These are phyloP conservation scores for Moesziomyces antarcticus DNA, from an alignment of 1,284 basidiomycete genomes.

Conservation along the genomic window DNA sequence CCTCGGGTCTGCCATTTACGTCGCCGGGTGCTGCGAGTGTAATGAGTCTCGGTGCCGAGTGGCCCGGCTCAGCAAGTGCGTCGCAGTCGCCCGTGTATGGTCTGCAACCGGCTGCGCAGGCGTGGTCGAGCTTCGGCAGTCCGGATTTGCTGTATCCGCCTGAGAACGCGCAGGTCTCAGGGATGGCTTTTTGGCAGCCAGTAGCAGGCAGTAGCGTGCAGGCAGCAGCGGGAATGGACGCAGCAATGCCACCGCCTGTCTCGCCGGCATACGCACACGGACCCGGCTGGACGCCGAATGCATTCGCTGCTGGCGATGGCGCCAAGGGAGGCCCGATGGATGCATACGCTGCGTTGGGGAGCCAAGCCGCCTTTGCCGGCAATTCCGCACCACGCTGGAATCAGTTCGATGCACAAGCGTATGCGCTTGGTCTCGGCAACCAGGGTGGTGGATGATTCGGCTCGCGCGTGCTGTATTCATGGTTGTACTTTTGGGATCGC, in stretches of 20 bases:
- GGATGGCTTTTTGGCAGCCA: not conserved
- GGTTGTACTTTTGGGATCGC: too few relatives aligned
- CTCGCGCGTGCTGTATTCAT: too few relatives aligned
- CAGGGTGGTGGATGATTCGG: not conserved
- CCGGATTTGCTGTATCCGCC: not conserved
- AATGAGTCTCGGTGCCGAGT: not conserved
- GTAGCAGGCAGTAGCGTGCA: too few relatives aligned
- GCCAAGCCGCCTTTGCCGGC: not conserved
- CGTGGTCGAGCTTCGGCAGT: not conserved
- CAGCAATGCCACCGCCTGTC: not conserved
- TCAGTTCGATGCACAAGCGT: not conserved
- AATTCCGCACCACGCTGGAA: not conserved
- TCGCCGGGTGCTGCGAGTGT: not conserved
- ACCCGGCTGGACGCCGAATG: not conserved
- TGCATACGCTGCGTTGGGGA: not conserved
- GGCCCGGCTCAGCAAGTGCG: not conserved
- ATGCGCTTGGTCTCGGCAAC: not conserved
- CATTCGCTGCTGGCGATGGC: not conserved
- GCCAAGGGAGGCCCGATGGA: not conserved
- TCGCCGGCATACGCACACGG: not conserved
- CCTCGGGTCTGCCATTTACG: not conserved
- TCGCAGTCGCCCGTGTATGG: not conserved
- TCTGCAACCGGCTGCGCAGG: not conserved
- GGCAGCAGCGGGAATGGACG: not conserved
- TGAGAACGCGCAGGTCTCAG: not conserved